Base-by-base conservation (phyloP, 768 basidiomycete genomes). In the Pleurotus giganteus region DNA sequence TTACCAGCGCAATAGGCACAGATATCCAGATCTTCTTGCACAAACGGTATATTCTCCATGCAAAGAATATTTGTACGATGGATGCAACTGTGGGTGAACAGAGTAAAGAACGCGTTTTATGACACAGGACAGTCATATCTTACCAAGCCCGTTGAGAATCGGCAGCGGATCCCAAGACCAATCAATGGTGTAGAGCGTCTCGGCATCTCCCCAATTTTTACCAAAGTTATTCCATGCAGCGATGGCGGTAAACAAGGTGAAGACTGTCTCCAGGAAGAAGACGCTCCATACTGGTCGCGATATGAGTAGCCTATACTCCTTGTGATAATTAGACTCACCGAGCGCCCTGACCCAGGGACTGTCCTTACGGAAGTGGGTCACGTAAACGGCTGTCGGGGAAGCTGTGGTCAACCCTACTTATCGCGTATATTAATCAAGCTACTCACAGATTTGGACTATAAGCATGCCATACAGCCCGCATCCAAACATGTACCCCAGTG, bases 381-480 rank as follows among this genome's bases (percentile, higher is more conserved):
- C 36, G 46, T 64, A 64, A 19, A 64, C 44, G 51, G 45, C 63
- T 64, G 34, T n/a, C n/a, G 27, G n/a, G 23, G 13, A 23, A n/a
- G 31, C 26, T 15, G n/a, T 12, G 17, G 17, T 32, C 6, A 12
- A 37, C 42, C 1, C 23, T 36, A 26, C 26, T 4, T 19, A 43
- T 26, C 3, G 31, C 23, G 19, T 23, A 41, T 15, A 21, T 9
- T n/a, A 26, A 52, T 41, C 7, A 41, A 12, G 12, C n/a, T 11
- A 41, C 61, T 50, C 19, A 62, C 59, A 62, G 23, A 64, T 26
- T 23, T 64, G 61, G 6, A 62, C 59, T 21, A 64, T 44, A 21
- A 62, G 58, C 17, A 64, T 58, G 27, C 63, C 63, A 32, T 55
- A 60, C 24, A 64, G 42, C 29, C 43, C 28, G 31, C 58, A 64